Conservation (phyloP, 352 stramenopile genomes). For the Phytophthora colocasiae region DNA sequence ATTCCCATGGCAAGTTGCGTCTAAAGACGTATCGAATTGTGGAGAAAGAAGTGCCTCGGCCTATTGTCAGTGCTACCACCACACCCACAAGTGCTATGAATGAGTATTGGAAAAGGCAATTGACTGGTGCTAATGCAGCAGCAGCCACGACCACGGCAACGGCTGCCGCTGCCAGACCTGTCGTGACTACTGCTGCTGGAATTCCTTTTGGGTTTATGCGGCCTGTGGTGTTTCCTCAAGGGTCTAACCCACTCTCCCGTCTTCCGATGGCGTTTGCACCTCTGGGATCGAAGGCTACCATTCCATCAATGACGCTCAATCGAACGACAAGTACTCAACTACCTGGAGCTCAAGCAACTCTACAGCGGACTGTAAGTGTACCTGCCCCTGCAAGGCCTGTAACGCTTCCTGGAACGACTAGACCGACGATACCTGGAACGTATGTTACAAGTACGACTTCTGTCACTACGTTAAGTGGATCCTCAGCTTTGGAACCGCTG, state of each 20-base stretch:
- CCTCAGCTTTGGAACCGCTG: constrained; percentile 8
- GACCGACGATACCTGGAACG: too few species aligned
- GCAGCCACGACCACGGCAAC: neutral
- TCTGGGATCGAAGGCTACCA: constrained; percentile 27
- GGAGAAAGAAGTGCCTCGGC: constrained; percentile 32
- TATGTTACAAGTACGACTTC: neutral
- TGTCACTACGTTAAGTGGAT: constrained; percentile 7
- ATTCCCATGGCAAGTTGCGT: constrained; percentile 56
- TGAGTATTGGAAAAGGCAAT: constrained; percentile 33
- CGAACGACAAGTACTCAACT: constrained; percentile 17
- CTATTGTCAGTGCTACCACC: neutral
- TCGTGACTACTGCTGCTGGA: constrained; percentile 11
- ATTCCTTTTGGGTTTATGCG: constrained; percentile 44
- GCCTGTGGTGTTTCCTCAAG: constrained; percentile 28
- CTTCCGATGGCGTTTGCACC: constrained; percentile 38
- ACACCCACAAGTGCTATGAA: constrained; percentile 2
- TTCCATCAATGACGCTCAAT: constrained; percentile 28
- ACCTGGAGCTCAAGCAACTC: constrained; percentile 3
- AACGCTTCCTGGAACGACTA: constrained; percentile 4
- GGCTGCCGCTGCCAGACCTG: constrained; percentile 1
- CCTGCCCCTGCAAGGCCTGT: constrained; percentile 9
- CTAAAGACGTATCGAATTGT: constrained; percentile 50
- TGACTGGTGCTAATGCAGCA: neutral
- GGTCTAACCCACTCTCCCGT: constrained; percentile 25
- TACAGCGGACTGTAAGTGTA: constrained; percentile 16